Base-by-base conservation (phyloP, 176 grass and related monocot genomes). In the Zea luxurians region DNA sequence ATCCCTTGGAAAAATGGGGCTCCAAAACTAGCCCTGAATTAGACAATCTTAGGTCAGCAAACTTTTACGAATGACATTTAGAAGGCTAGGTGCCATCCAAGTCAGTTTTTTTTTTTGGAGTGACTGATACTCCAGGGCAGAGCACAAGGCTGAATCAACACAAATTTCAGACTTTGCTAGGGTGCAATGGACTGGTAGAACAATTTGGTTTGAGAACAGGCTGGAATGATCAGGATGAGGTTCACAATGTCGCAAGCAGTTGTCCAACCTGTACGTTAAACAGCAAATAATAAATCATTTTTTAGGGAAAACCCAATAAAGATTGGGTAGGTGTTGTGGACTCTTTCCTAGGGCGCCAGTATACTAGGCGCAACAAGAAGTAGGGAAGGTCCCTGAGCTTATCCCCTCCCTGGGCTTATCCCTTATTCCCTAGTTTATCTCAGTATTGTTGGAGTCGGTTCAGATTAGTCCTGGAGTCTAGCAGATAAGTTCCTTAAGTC, bases 91-190 rank as follows among this genome's bases (percentile, higher is more conserved):
- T 60, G 57, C 16, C 9, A 4, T 50, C 61, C 10, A 63, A 20
- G n/a, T 82, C 69, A 73, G 9, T 16, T 61, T 82, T 61, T 13
- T 58, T 13, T 57, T 37, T 63, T 36, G 48, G 21, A n/a, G 37
- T 47, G 48, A 61, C 37, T 68, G 62, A 27, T 42, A 83, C 20
- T 68, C 27, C 48, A 36, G 61, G 66, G 8, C 63, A 82, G 20
- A 61, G 67, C 34, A 61, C 38, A 45, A 4, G 38, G n/a, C 38
- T 10, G 36, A 61, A 17, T 61, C 78, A 18, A 10, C 62, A 80
- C 27, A 80, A 38, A 48, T 65, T 64, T 2, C 68, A 10, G 7
- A 62, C 13, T 74, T 81, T 64, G 38, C 50, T 7, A 10, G 16
- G 61, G 42, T 48, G 45, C 36, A 44, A 76, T 61, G 37, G 34